Percentiles rank a stretch among this genome's conserved stretches.
Evolutionary conservation across 2,329 filamentous ascomycete genomes (phyloP).

Genomic region (Sporothrix variecibatus): DNA sequence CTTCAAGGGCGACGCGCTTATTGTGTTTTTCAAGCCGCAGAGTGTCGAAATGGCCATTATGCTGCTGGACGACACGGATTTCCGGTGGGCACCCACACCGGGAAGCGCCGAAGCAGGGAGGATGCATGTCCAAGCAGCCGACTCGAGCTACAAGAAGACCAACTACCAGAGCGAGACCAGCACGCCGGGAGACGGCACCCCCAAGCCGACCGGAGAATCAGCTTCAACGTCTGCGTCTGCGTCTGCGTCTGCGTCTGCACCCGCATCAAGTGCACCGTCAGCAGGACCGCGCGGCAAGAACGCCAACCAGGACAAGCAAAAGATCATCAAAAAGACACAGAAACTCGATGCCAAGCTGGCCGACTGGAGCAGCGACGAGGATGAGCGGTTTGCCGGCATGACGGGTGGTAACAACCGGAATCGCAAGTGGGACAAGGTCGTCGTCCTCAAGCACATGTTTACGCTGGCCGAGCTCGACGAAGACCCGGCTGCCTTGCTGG

Average conservation of each 20-base stretch:
- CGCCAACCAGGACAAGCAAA: conserved; percentile 73
- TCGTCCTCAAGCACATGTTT: conserved; percentile 92
- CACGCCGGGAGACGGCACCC: conserved; percentile 27
- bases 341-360: conserved; percentile 89
- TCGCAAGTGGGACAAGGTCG: conserved; percentile 71
- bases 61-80: conserved; percentile 78
- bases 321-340: conserved; percentile 88
- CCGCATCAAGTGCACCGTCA: neutral
- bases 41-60: conserved; percentile 85
- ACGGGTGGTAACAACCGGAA: conserved; percentile 29
- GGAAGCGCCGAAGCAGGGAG: conserved; percentile 50
- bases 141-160: conserved; percentile 88
- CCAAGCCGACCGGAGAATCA: conserved; percentile 26
- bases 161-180: conserved; percentile 58
- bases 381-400: conserved; percentile 42
- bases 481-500: conserved; percentile 77
- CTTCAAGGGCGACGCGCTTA: conserved; percentile 90
- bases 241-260: neutral
- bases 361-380: conserved; percentile 93
- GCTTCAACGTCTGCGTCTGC: neutral
- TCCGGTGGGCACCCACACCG: conserved; percentile 61
- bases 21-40: conserved; percentile 94
- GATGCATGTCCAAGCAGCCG: conserved; percentile 82
- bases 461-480: conserved; percentile 81
- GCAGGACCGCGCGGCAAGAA: conserved; percentile 22